A percentile compares a stretch with the other conserved stretches of the same genome.
phyloP scores from a whole-genome alignment of 2,329 filamentous ascomycete species.

The Stagonosporopsis chrysanthemi region DNA sequence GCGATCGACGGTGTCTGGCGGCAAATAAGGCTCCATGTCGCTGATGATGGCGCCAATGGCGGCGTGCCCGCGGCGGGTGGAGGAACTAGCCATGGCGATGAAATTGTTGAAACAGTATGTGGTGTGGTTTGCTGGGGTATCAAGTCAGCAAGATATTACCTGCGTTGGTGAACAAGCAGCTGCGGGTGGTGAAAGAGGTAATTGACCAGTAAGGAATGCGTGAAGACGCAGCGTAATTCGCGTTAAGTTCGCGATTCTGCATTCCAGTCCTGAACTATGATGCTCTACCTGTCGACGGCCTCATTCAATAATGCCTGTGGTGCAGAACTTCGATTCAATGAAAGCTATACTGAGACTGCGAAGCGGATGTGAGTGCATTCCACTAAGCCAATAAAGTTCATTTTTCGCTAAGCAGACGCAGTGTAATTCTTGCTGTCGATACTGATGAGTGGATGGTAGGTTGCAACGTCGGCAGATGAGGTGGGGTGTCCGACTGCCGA shows the following conservation, averaged over 20 bases:
- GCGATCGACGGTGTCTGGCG: constrained; percentile 24
- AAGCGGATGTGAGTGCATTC: neutral
- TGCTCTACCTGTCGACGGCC: neutral
- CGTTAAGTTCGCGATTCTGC: neutral
- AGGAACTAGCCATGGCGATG: neutral
- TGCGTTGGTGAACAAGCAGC: neutral
- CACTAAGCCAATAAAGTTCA: neutral
- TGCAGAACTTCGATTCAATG: neutral
- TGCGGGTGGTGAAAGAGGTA: neutral
- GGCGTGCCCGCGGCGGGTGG: constrained; percentile 21
- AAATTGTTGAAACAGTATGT: neutral
- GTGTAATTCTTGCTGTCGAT: neutral
- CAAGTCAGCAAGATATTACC: neutral
- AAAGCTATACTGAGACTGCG: neutral
- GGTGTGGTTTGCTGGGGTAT: neutral
- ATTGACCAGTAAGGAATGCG: neutral
- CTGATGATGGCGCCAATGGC: constrained; percentile 28
- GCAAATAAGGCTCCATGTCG: constrained; percentile 30
- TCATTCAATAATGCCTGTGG: neutral
- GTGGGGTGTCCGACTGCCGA: neutral
- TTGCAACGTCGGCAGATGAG: neutral
- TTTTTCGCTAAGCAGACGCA: neutral
- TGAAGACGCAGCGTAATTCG: neutral
- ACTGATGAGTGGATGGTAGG: neutral
- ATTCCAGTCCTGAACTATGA: neutral